Evolutionary conservation across 1,284 basidiomycete species (phyloP).

Genomic region (Exobasidium cylindrosporum): DNA sequence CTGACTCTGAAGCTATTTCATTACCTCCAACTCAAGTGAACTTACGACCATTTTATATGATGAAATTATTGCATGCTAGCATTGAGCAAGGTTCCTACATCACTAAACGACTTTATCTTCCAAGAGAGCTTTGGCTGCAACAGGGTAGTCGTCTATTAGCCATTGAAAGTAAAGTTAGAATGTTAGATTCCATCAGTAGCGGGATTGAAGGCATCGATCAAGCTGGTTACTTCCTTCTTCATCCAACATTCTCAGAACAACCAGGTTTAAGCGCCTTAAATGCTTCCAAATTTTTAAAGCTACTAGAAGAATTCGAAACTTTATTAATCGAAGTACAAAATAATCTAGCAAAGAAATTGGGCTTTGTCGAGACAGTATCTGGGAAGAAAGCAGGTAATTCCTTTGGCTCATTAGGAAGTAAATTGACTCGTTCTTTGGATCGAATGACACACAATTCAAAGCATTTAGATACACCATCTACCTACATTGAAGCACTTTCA

Average conservation of each 20-base stretch:
- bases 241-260: constrained; percentile 16
- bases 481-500: constrained; percentile 75
- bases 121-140: constrained; percentile 74
- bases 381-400: not conserved
- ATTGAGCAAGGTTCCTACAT: constrained; percentile 70
- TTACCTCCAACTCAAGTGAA: constrained; percentile 18
- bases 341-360: constrained; percentile 72
- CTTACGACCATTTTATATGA: constrained; percentile 27
- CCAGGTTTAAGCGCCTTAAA: constrained; percentile 33
- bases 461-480: constrained; percentile 83
- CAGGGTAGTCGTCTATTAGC: constrained; percentile 78
- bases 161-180: constrained; percentile 77
- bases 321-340: constrained; percentile 70
- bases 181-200: constrained; percentile 71
- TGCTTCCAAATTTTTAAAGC: constrained; percentile 53
- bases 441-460: constrained; percentile 62
- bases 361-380: constrained; percentile 58
- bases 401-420: constrained; percentile 65
- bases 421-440: constrained; percentile 77
- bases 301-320: constrained; percentile 71
- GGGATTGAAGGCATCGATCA: constrained; percentile 70
- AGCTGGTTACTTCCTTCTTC: constrained; percentile 26
- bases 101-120: constrained; percentile 80
- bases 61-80: constrained; percentile 23
- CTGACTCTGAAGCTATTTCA: not conserved